Base-by-base conservation (phyloP, 2,329 filamentous ascomycete genomes). In the Gaeumannomyces sp. region DNA sequence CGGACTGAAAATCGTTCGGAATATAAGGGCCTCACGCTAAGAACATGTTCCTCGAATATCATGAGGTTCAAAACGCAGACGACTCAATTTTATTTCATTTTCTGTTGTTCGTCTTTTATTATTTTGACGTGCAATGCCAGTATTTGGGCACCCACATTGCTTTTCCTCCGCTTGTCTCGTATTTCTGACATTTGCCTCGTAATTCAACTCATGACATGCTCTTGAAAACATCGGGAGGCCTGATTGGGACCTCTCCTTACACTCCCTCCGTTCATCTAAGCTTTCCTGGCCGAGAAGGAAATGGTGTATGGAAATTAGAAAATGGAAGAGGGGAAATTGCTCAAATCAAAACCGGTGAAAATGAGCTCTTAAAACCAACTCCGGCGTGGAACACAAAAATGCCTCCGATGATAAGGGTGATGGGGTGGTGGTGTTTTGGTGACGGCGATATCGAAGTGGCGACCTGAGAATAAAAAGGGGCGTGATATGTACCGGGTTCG, bases 51-150 rank as follows among this genome's bases (percentile, higher is more conserved):
- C 45, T 53, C n/a, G 16, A 35, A 50, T 4, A 22, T 50, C 19
- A 22, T 8, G 38, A 25, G 45, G 45, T 5, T 53, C 45, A 22
- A 25, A 19, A n/a, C 25, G 19, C 8, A 53, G 45, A 53, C 45
- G n/a, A 11, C 7, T 53, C 45, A n/a, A 53, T 53, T n/a, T 7
- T 22, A 53, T 25, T 22, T 22, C 45, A n/a, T 53, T 53, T 25
- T n/a, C 45, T n/a, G 19, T 53, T 53, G 10, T 53, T 53, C 22
- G 45, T 60, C 61, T 58, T 58, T 62, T 62, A 25, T 31, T 22
- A 53, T 53, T n/a, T 53, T 22, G n/a, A n/a, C n/a, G 22, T 53
- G 45, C 45, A 53, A n/a, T 53, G 45, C 45, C 45, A n/a, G 19
- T n/a, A 53, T 10, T 53, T n/a, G 45, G 45, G 45, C 45, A 53